Percentiles rank a stretch among this genome's conserved stretches.
These are phyloP conservation scores for Glonium stellatum DNA, from an alignment of 495 filamentous ascomycete species.

Conservation along the genomic window DNA sequence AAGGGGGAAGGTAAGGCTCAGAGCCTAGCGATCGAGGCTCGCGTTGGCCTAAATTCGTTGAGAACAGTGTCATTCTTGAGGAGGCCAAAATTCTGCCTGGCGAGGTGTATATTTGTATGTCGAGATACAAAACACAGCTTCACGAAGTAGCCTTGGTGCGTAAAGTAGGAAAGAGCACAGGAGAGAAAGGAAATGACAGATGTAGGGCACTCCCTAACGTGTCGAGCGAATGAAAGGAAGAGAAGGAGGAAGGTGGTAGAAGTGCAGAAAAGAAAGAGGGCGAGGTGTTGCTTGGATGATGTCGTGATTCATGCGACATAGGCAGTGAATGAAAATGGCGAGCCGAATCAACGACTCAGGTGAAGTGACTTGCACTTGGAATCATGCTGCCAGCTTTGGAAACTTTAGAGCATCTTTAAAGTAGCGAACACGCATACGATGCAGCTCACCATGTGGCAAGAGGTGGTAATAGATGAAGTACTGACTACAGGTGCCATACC, in stretches of 20 bases:
- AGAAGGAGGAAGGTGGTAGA: neutral
- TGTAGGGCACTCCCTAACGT: too few species aligned
- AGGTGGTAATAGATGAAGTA: too few species aligned
- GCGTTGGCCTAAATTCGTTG: conserved; percentile 29
- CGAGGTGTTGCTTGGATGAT: too few species aligned
- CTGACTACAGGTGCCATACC: too few species aligned
- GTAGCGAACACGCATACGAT: too few species aligned
- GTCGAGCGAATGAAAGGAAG: neutral
- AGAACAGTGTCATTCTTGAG: conserved; percentile 23
- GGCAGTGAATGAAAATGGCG: too few species aligned
- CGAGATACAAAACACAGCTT: neutral
- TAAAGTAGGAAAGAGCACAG: neutral
- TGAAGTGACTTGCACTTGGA: too few species aligned
- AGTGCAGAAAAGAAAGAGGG: neutral
- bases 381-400: too few species aligned
- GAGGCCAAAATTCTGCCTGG: conserved; percentile 6
- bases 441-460: too few species aligned
- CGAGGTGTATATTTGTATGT: neutral
- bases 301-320: too few species aligned
- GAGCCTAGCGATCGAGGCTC: conserved; percentile 15
- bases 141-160: neutral
- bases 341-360: too few species aligned
- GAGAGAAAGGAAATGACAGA: neutral
- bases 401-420: too few species aligned
- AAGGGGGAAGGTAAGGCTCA: conserved; percentile 15